These are phyloP conservation scores for Gracilaria domingensis DNA, from an alignment of 23 red algal genomes.

Conservation along the genomic window DNA sequence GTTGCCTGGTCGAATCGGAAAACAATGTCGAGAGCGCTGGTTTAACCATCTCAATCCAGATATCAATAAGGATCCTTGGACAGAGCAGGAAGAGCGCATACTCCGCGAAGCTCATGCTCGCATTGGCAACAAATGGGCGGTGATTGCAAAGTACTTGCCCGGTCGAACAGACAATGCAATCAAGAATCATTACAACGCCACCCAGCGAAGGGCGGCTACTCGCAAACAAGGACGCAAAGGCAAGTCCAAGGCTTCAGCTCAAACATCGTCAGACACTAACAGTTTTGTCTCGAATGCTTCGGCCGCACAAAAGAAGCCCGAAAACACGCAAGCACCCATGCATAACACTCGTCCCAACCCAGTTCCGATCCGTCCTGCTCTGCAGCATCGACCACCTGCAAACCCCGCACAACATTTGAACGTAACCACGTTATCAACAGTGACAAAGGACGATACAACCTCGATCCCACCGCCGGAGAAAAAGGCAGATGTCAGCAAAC, in stretches of 20 bases:
- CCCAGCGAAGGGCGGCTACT: constrained; percentile 44
- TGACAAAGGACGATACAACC: constrained; percentile 7
- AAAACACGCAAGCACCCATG: background rate
- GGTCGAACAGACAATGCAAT: constrained; percentile 97
- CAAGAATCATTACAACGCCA: constrained; percentile 99
- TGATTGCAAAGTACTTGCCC: constrained; percentile 90
- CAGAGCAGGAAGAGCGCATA: constrained; percentile 88
- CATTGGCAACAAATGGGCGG: constrained; percentile 96
- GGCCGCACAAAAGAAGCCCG: constrained; percentile 17
- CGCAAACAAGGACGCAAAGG: constrained; percentile 60
- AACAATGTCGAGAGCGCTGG: constrained; percentile 99
- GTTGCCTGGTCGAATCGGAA: constrained; percentile 90
- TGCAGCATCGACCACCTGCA: constrained; percentile 4
- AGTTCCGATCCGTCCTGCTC: constrained; percentile 20
- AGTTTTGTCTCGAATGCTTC: constrained; percentile 31
- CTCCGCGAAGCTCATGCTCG: constrained; percentile 79
- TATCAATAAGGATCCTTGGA: constrained; percentile 93
- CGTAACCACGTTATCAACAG: background rate
- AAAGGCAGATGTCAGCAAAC: constrained; percentile 2
- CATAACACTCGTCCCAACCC: constrained; percentile 7
- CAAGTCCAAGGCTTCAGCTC: constrained; percentile 27
- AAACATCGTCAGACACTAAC: constrained; percentile 42
- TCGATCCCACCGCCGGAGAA: background rate
- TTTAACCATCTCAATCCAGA: constrained; percentile 93
- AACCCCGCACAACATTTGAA: background rate